Conservation (phyloP, 768 basidiomycete species). For the Boletus reticulatus region DNA sequence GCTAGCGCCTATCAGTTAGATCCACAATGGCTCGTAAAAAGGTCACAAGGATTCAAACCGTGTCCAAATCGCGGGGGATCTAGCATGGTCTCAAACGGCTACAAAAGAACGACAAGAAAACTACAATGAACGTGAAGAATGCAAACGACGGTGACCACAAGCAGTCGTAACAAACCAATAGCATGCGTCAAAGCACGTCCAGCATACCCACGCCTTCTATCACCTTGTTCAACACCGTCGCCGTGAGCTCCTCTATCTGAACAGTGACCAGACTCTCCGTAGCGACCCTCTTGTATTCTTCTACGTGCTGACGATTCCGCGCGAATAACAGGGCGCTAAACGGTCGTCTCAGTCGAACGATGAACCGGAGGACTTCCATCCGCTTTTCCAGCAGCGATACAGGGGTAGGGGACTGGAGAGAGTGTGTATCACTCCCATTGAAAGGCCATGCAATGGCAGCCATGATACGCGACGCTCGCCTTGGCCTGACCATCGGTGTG, state of each 20-base stretch:
- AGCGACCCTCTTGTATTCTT: slow-evolving; percentile 10
- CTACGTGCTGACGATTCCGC: not conserved
- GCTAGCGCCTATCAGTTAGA: too few relatives aligned
- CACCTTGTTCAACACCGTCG: not conserved
- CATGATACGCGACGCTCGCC: not conserved
- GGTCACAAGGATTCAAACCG: too few relatives aligned
- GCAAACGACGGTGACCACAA: too few relatives aligned
- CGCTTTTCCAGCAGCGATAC: not conserved
- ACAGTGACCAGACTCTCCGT: slow-evolving; percentile 7
- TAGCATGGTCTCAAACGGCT: too few relatives aligned
- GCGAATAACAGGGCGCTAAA: not conserved
- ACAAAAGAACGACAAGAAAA: too few relatives aligned
- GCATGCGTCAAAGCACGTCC: slow-evolving; percentile 5
- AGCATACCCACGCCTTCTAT: not conserved
- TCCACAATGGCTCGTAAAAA: too few relatives aligned
- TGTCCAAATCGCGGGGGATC: too few relatives aligned
- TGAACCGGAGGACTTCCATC: not conserved
- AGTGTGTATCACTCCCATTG: not conserved
- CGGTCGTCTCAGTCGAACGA: not conserved
- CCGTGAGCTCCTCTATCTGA: slow-evolving; percentile 1
- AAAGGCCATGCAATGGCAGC: not conserved
- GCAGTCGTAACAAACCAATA: too few relatives aligned
- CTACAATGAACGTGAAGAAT: too few relatives aligned
- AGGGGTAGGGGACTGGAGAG: not conserved
- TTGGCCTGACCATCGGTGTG: not conserved